Evolutionary conservation across 2,329 filamentous ascomycete genomes (phyloP), one percentile per base, ranked within the genome.

Genomic region (Colletotrichum cordylinicola): DNA sequence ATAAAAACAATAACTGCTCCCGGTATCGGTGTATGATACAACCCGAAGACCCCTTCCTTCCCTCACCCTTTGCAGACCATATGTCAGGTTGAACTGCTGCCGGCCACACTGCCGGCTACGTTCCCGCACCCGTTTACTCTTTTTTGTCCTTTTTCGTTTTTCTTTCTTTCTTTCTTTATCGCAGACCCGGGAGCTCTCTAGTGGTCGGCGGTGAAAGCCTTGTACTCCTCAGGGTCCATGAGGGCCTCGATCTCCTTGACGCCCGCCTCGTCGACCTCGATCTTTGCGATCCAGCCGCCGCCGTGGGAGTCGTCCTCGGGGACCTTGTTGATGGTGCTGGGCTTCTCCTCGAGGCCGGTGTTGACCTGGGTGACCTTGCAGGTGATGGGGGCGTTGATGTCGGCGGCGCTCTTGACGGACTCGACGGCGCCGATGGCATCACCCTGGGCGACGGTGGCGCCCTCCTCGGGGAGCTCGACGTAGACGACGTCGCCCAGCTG

Each of bases 331-430:
- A 99, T 96, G 72, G 91, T 93, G 76, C 91, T 91, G 27, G 97
- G 96, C 88, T 94, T 96, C 85, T 97, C 94, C 85, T 98, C 94
- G 77, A 99, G 90, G 76, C 88, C 83, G 13, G 83, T 82, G 88
- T 99, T 99, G 81, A 93, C 89, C 82, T 94, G 91, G 48, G 91
- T 90, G 77, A 99, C 92, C 80, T 88, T 94, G 83, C 96, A 96
- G 68, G 90, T 87, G 79, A 98, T 91, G 21, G 97, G 97, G 16
- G 95, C 93, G 87, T 98, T 94, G 89, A 99, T 98, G 85, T 99
- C 97, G 78, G 95, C 96, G n/a, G 97, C 97, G 78, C 94, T 97
- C 90, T 99, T 99, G 86, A 99, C 97, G 4, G 96, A 98, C 89
- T 99, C 97, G 80, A 99, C 96, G 76, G 96, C 96, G 79, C 97